A percentile compares a stretch with the other conserved stretches of the same genome.
phyloP scores from a whole-genome alignment of 352 stramenopile species.

The Pythium sp. region DNA sequence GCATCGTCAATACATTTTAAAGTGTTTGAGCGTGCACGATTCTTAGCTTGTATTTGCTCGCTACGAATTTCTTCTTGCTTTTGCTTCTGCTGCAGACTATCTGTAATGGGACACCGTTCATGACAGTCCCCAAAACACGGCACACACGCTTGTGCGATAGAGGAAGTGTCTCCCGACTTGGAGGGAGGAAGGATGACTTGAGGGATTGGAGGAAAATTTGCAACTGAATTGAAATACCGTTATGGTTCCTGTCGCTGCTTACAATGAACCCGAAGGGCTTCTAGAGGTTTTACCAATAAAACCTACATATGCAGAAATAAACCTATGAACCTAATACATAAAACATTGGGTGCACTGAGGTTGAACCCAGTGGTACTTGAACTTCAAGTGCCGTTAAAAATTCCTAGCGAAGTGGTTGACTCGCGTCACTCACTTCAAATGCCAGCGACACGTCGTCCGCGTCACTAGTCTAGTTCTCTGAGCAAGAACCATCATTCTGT shows the following conservation, averaged over 20 bases:
- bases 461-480: too few relatives aligned
- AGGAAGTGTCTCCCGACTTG: too few relatives aligned
- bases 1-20: conserved; percentile 3
- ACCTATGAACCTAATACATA: background rate
- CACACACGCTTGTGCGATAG: background rate
- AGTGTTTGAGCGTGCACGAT: background rate
- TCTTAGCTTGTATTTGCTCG: background rate
- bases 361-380: background rate
- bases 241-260: too few relatives aligned
- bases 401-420: too few relatives aligned
- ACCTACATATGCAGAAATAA: background rate
- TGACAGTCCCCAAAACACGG: background rate
- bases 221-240: too few relatives aligned
- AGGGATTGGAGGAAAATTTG: too few relatives aligned
- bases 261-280: background rate
- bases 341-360: conserved; percentile 1
- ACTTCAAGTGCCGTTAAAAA: background rate
- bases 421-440: too few relatives aligned
- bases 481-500: too few relatives aligned
- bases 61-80: background rate
- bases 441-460: too few relatives aligned
- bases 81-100: background rate
- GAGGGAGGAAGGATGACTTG: too few relatives aligned
- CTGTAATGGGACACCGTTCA: background rate
- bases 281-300: conserved; percentile 1